Conservation (phyloP, 805 yeast species). For the Saccharomycopsis sp. region DNA sequence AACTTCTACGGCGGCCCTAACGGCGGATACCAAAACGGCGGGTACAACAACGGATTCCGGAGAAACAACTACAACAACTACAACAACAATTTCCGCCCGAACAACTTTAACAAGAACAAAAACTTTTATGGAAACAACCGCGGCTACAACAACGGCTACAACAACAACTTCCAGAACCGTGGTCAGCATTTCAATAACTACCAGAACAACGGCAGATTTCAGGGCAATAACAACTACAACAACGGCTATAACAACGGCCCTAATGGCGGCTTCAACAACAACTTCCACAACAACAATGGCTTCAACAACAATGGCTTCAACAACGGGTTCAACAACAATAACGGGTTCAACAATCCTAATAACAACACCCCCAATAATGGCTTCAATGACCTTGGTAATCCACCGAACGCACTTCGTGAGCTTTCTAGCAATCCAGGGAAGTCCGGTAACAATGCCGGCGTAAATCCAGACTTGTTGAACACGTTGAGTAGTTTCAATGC, state of each 20-base stretch:
- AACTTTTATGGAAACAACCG: slow-evolving; percentile 24
- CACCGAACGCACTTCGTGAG: too few relatives aligned
- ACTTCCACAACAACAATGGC: slow-evolving; percentile 7
- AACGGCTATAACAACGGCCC: background rate
- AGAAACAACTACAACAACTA: slow-evolving; percentile 23
- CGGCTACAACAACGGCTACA: slow-evolving; percentile 13
- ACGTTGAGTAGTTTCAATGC: slow-evolving; percentile 26
- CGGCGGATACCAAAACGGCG: slow-evolving; percentile 13
- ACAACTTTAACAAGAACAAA: slow-evolving; percentile 24
- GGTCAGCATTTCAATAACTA: slow-evolving; percentile 22
- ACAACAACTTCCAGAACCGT: slow-evolving; percentile 21
- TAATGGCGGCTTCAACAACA: too few relatives aligned
- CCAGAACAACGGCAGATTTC: slow-evolving; percentile 18
- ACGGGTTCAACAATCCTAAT: slow-evolving; percentile 1
- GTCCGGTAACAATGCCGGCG: slow-evolving; percentile 32
- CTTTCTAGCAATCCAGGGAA: background rate
- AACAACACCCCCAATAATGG: slow-evolving; percentile 2
- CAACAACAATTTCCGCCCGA: slow-evolving; percentile 27
- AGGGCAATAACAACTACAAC: slow-evolving; percentile 3
- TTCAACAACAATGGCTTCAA: slow-evolving; percentile 12
- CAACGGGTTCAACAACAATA: slow-evolving; percentile 5
- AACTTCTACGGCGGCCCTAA: slow-evolving; percentile 14
- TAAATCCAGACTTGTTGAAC: slow-evolving; percentile 13
- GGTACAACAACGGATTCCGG: slow-evolving; percentile 17
- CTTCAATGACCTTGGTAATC: slow-evolving; percentile 17